Conservation (phyloP, 2,329 filamentous ascomycete genomes). For the Meredithiella fracta region DNA sequence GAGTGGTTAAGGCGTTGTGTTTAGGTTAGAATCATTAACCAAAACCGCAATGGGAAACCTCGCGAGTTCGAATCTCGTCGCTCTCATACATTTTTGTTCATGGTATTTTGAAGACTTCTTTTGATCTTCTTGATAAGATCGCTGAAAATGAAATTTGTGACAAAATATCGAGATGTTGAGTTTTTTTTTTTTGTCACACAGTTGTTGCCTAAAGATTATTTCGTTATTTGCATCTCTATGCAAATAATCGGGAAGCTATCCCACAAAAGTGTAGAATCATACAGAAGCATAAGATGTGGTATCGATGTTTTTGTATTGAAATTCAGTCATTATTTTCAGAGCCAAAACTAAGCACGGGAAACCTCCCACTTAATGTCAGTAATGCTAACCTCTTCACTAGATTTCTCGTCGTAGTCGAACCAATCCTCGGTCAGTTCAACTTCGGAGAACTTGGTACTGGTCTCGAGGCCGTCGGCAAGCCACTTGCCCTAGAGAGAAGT, state of each 20-base stretch:
- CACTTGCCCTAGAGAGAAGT: constrained; percentile 55
- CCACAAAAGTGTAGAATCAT: too few relatives aligned
- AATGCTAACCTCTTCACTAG: constrained; percentile 79
- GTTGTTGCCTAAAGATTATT: too few relatives aligned
- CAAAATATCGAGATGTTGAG: too few relatives aligned
- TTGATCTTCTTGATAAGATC: not conserved
- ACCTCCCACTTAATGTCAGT: constrained; percentile 82
- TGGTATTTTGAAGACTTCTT: too few relatives aligned
- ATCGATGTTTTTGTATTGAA: too few relatives aligned
- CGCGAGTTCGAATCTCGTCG: constrained; percentile 37
- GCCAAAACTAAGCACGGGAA: constrained; percentile 39
- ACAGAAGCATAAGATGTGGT: too few relatives aligned
- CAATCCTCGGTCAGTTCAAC: constrained; percentile 85
- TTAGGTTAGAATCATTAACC: constrained; percentile 25
- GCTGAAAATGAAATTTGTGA: too few relatives aligned
- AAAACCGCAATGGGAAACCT: constrained; percentile 28
- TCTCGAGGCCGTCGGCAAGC: constrained; percentile 68
- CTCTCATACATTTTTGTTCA: constrained; percentile 23
- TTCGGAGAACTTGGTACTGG: constrained; percentile 60
- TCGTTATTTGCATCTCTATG: too few relatives aligned
- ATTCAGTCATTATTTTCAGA: not conserved
- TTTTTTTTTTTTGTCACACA: too few relatives aligned
- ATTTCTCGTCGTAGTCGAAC: constrained; percentile 97
- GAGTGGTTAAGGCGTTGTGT: constrained; percentile 42
- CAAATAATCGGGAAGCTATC: too few relatives aligned